Evolutionary conservation across 2,329 filamentous ascomycete genomes (phyloP).

Genomic region (Pseudodiploospora longispora): DNA sequence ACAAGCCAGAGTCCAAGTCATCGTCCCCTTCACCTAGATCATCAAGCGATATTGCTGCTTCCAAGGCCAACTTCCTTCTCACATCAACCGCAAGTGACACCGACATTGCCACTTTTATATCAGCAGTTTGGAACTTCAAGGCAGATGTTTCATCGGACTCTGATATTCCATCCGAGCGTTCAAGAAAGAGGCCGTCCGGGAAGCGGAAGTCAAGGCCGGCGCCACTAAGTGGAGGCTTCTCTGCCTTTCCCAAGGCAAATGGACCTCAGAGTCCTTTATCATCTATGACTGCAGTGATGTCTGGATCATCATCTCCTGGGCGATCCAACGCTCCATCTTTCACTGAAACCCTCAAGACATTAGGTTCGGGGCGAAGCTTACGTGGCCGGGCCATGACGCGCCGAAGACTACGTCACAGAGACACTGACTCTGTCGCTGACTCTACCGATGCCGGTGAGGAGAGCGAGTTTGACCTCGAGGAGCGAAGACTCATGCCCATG

Average conservation of each 20-base stretch:
- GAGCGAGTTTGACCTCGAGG: slow-evolving; percentile 37
- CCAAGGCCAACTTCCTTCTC: slow-evolving; percentile 49
- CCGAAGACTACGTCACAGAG: slow-evolving; percentile 11
- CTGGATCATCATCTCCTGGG: slow-evolving; percentile 5
- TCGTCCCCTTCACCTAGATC: slow-evolving; percentile 17
- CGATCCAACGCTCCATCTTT: slow-evolving; percentile 8
- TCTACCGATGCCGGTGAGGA: slow-evolving; percentile 30
- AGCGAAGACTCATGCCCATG: slow-evolving; percentile 45
- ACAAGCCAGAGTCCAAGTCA: slow-evolving; percentile 15
- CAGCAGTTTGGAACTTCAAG: slow-evolving; percentile 39
- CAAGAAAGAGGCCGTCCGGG: slow-evolving; percentile 12
- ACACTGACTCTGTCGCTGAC: slow-evolving; percentile 24
- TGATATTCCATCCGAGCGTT: slow-evolving; percentile 34
- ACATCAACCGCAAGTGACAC: slow-evolving; percentile 44
- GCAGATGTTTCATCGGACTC: slow-evolving; percentile 22
- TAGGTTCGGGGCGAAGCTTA: slow-evolving; percentile 21
- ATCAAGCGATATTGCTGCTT: slow-evolving; percentile 27
- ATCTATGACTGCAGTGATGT: not conserved
- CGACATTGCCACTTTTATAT: slow-evolving; percentile 47
- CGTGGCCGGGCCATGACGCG: slow-evolving; percentile 20
- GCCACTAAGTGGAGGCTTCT: slow-evolving; percentile 21
- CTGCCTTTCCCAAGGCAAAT: slow-evolving; percentile 21
- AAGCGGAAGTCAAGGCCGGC: slow-evolving; percentile 17
- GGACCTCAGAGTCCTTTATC: slow-evolving; percentile 14
- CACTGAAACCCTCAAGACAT: slow-evolving; percentile 17